Percentiles rank a stretch among this genome's conserved stretches.
Conservation (phyloP, 192 early-diverging fungal species). For the Oehlia diaphana region DNA sequence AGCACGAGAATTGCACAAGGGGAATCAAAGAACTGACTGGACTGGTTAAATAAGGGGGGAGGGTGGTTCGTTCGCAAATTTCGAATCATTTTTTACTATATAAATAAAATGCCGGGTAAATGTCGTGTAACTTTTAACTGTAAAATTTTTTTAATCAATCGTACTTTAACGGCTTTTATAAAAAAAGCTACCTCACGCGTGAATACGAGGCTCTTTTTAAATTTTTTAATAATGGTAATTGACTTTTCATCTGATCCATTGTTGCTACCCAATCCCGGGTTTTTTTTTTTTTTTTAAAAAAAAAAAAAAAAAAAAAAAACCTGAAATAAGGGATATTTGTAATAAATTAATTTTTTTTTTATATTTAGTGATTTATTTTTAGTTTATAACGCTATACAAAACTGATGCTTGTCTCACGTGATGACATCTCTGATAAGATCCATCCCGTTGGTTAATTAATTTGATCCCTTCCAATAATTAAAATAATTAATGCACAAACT, state of each 20-base stretch:
- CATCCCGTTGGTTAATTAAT: too few relatives aligned
- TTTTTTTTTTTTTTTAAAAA: neutral
- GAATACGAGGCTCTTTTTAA: neutral
- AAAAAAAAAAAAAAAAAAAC: neutral
- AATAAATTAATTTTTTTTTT: too few relatives aligned
- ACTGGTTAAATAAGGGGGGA: neutral
- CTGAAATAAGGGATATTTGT: neutral
- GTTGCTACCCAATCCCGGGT: neutral
- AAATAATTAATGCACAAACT: too few relatives aligned
- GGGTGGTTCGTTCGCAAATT: neutral
- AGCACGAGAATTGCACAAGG: constrained; percentile 11
- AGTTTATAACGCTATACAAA: too few relatives aligned
- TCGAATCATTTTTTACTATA: neutral
- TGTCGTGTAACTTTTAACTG: constrained; percentile 13
- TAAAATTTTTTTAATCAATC: neutral
- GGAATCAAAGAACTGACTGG: neutral
- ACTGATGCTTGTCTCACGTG: too few relatives aligned
- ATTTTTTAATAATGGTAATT: neutral
- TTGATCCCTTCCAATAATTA: too few relatives aligned
- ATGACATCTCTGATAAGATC: too few relatives aligned
- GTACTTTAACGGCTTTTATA: neutral
- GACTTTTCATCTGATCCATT: neutral
- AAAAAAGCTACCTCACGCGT: neutral
- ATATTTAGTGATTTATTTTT: too few relatives aligned
- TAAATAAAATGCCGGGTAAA: constrained; percentile 12